phyloP scores from a whole-genome alignment of 1,284 basidiomycete genomes.

The Anthracocystis panici-leucophaei region DNA sequence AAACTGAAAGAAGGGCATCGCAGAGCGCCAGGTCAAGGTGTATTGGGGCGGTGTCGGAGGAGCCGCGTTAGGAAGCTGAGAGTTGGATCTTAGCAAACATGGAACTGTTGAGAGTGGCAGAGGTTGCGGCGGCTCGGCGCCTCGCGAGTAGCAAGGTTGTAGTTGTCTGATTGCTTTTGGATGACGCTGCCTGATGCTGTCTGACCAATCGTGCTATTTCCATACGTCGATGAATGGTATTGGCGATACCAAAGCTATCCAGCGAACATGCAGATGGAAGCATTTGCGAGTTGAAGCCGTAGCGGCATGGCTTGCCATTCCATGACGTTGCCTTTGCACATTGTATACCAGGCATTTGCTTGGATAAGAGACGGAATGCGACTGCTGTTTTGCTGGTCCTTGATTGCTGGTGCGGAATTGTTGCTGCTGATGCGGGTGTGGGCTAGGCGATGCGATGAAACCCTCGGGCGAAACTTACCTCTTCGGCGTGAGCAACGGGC shows the following conservation, averaged over 20 bases:
- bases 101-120: background rate
- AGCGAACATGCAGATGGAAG: background rate
- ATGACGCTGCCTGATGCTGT: background rate
- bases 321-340: background rate
- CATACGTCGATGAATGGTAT: too few relatives aligned
- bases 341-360: background rate
- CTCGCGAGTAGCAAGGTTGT: background rate
- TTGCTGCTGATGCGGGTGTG: background rate
- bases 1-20: background rate
- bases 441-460: conserved; percentile 4
- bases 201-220: background rate
- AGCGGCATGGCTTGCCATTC: background rate
- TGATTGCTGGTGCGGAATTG: background rate
- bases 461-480: conserved; percentile 49
- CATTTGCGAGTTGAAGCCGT: background rate
- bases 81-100: background rate
- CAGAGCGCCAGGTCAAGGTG: background rate
- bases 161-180: background rate
- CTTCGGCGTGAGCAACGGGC: conserved; percentile 58
- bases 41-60: background rate
- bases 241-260: too few relatives aligned
- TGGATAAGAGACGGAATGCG: background rate
- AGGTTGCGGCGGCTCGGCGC: background rate
- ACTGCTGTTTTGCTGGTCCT: background rate
- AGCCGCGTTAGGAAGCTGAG: background rate